These are phyloP conservation scores for Zychaea mexicana DNA, from an alignment of 371 early-diverging fungal genomes.

Conservation along the genomic window DNA sequence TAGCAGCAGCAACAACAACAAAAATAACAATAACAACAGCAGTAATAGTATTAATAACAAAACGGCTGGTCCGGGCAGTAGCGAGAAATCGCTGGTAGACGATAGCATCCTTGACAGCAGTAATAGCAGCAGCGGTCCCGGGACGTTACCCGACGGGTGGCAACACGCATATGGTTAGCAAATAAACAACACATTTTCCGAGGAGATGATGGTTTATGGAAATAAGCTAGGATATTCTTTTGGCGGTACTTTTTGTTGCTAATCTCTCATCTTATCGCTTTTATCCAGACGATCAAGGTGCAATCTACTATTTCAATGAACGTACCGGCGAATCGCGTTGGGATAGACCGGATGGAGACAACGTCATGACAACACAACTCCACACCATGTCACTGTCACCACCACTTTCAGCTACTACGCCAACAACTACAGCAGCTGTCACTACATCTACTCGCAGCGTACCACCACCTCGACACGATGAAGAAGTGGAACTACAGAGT, in stretches of 20 bases:
- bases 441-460: not conserved
- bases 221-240: not conserved
- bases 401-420: not conserved
- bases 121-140: not conserved
- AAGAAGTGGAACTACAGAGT: constrained; percentile 15
- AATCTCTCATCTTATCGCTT: not conserved
- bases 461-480: not conserved
- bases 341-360: constrained; percentile 25
- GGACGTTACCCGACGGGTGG: constrained; percentile 28
- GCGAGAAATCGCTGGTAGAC: not conserved
- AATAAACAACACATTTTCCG: not conserved
- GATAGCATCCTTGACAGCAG: not conserved
- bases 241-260: not conserved
- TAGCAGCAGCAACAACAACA: not conserved
- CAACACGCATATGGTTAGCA: constrained; percentile 30
- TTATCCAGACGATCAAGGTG: constrained; percentile 26
- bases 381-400: constrained; percentile 26
- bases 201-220: not conserved
- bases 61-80: not conserved
- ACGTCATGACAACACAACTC: not conserved
- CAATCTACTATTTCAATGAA: constrained; percentile 55
- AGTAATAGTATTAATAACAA: not conserved
- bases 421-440: not conserved
- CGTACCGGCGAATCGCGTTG: constrained; percentile 52
- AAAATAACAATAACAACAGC: not conserved